These are phyloP conservation scores for Ogataea thermomethanolica DNA, from an alignment of 805 yeast genomes.

Conservation along the genomic window DNA sequence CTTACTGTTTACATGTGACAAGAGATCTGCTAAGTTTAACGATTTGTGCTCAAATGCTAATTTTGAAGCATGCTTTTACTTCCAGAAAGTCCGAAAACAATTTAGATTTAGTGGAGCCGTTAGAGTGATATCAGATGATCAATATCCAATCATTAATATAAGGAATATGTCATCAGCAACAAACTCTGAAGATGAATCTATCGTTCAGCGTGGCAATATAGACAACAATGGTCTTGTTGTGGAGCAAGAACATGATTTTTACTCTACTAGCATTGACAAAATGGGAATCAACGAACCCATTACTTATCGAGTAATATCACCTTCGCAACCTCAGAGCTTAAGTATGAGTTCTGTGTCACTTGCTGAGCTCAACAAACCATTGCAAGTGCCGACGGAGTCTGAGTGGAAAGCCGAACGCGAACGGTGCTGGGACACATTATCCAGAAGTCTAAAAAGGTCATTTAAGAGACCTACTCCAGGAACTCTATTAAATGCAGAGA, in stretches of 20 bases:
- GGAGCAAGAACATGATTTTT: conserved; percentile 20
- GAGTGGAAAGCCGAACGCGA: conserved; percentile 68
- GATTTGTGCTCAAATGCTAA: conserved; percentile 50
- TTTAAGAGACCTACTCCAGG: conserved; percentile 76
- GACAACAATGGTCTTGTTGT: conserved; percentile 13
- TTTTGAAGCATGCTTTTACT: conserved; percentile 77
- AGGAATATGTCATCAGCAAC: neutral
- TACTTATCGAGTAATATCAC: conserved; percentile 21
- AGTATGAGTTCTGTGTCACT: conserved; percentile 14
- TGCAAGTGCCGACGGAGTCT: conserved; percentile 46
- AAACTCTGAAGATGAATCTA: neutral
- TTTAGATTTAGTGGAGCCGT: conserved; percentile 71
- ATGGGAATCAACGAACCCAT: conserved; percentile 15
- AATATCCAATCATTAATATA: conserved; percentile 20
- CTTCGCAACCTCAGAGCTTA: conserved; percentile 14
- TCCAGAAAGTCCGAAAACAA: conserved; percentile 58
- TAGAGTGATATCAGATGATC: conserved; percentile 37
- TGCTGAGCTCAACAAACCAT: conserved; percentile 11
- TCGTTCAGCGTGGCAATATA: neutral
- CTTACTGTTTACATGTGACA: conserved; percentile 67
- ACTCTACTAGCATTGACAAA: conserved; percentile 11
- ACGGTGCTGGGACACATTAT: conserved; percentile 60
- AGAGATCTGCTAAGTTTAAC: conserved; percentile 58
- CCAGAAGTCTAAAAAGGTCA: conserved; percentile 56
- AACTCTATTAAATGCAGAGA: conserved; percentile 51